Evolutionary conservation across 495 filamentous ascomycete species (phyloP), one percentile per base, ranked within the genome.

Genomic region (Cercophora sp.): DNA sequence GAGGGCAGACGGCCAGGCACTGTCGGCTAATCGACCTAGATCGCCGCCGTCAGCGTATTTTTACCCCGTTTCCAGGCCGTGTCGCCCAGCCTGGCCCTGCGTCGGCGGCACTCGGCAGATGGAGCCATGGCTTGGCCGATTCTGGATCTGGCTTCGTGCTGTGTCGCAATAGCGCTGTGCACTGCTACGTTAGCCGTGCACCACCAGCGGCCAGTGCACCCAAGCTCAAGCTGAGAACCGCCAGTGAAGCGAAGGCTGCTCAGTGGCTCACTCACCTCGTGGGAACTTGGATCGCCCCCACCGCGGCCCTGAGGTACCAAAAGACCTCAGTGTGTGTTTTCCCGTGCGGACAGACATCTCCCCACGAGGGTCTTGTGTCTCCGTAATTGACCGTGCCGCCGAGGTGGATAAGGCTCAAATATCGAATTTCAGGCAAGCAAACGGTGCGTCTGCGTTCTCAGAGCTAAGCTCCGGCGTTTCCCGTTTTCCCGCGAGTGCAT

Each of bases 401-500:
- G n/a, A n/a, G n/a, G n/a, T n/a, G n/a, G n/a, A n/a, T n/a, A n/a
- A n/a, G n/a, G n/a, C n/a, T n/a, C n/a, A n/a, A n/a, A n/a, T n/a
- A n/a, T n/a, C n/a, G n/a, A n/a, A n/a, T n/a, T n/a, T n/a, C n/a
- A n/a, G 36, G 36, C 15, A 19, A 39, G 32, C 3, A 36, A 36
- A 36, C 18, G 4, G 16, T n/a, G 8, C 15, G 4, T 15, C 24
- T 40, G 36, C 36, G 36, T 20, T 39, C 22, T 15, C n/a, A 5
- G 29, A 13, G 6, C 5, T 3, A 19, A 18, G 36, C 22, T 39
- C 36, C 49, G 43, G 49, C 26, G 23, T 42, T 35, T 23, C 37
- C 44, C 50, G 44, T 48, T n/a, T n/a, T n/a, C 39, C 27, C 44
- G 49, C 44, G 31, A 35, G 39, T 37, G 35, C 37, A 49, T 36